These are phyloP conservation scores for Cladosporium sp. DNA, from an alignment of 2,329 filamentous ascomycete species.

Conservation along the genomic window DNA sequence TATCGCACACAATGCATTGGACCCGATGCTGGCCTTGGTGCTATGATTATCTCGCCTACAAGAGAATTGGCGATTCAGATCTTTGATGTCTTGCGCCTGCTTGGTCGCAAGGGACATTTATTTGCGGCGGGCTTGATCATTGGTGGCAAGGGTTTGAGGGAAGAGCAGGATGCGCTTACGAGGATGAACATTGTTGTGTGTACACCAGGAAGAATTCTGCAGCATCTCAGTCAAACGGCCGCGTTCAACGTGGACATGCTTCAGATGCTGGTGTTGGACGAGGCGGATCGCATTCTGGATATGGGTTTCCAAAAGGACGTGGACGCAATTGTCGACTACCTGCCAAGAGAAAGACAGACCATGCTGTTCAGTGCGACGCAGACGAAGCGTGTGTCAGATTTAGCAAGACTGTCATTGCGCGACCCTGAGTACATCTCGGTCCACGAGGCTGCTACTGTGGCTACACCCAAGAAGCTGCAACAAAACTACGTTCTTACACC, in stretches of 20 bases:
- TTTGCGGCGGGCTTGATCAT: slow-evolving; percentile 94
- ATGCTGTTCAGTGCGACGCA: slow-evolving; percentile 96
- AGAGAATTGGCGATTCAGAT: slow-evolving; percentile 96
- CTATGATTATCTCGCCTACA: slow-evolving; percentile 90
- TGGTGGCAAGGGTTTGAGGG: slow-evolving; percentile 85
- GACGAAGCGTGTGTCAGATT: slow-evolving; percentile 88
- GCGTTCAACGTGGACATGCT: slow-evolving; percentile 87
- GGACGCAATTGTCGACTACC: slow-evolving; percentile 88
- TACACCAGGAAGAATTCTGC: slow-evolving; percentile 90
- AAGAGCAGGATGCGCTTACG: slow-evolving; percentile 79
- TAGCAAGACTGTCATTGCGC: slow-evolving; percentile 82
- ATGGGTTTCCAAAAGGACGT: slow-evolving; percentile 93
- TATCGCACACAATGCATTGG: slow-evolving; percentile 89
- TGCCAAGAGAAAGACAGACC: slow-evolving; percentile 84
- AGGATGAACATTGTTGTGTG: slow-evolving; percentile 98
- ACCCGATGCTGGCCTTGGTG: slow-evolving; percentile 80
- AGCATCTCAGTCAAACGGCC: slow-evolving; percentile 93
- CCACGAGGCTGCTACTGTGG: slow-evolving; percentile 76
- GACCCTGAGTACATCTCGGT: slow-evolving; percentile 96
- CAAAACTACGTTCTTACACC: slow-evolving; percentile 91
- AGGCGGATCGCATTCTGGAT: slow-evolving; percentile 95
- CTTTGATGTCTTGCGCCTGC: slow-evolving; percentile 88
- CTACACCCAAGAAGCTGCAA: slow-evolving; percentile 81
- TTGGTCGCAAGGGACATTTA: slow-evolving; percentile 78
- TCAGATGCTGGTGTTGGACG: slow-evolving; percentile 90